Evolutionary conservation across 192 early-diverging fungal genomes (phyloP).

Genomic region (Funneliformis geosporum): DNA sequence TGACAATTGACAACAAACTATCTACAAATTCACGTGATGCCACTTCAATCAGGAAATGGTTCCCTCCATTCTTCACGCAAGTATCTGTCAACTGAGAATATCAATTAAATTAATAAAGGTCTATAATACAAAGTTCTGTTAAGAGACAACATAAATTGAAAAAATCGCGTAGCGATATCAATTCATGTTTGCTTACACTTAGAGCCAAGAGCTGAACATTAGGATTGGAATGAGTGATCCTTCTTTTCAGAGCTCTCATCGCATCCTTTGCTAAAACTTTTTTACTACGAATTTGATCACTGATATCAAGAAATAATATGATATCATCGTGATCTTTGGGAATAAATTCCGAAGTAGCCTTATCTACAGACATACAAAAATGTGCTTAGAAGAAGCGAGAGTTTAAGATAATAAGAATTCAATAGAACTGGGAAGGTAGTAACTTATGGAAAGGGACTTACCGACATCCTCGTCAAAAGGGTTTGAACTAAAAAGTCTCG

Average conservation of each 20-base stretch:
- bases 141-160: not conserved
- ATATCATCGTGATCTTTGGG: slow-evolving; percentile 87
- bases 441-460: slow-evolving; percentile 30
- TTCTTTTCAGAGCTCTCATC: slow-evolving; percentile 70
- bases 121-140: not conserved
- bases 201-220: slow-evolving; percentile 91
- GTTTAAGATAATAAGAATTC: not conserved
- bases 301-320: slow-evolving; percentile 81
- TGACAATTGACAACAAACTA: slow-evolving; percentile 66
- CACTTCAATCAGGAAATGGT: slow-evolving; percentile 82
- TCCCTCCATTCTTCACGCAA: slow-evolving; percentile 94
- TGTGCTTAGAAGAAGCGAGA: not conserved
- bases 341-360: slow-evolving; percentile 88
- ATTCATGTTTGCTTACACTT: slow-evolving; percentile 49
- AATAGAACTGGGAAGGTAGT: not conserved
- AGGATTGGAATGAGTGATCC: slow-evolving; percentile 87
- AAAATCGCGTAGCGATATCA: not conserved
- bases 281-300: slow-evolving; percentile 91
- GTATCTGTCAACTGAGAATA: slow-evolving; percentile 74
- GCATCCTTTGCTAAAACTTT: slow-evolving; percentile 74
- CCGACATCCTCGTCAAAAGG: slow-evolving; percentile 49
- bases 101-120: not conserved
- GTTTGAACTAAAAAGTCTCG: slow-evolving; percentile 36
- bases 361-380: slow-evolving; percentile 45
- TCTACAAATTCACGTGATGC: slow-evolving; percentile 90